A percentile compares a stretch with the other conserved stretches of the same genome.
Evolutionary conservation across 768 basidiomycete genomes (phyloP).

Genomic region (Pleurotus salmoneostramineus): DNA sequence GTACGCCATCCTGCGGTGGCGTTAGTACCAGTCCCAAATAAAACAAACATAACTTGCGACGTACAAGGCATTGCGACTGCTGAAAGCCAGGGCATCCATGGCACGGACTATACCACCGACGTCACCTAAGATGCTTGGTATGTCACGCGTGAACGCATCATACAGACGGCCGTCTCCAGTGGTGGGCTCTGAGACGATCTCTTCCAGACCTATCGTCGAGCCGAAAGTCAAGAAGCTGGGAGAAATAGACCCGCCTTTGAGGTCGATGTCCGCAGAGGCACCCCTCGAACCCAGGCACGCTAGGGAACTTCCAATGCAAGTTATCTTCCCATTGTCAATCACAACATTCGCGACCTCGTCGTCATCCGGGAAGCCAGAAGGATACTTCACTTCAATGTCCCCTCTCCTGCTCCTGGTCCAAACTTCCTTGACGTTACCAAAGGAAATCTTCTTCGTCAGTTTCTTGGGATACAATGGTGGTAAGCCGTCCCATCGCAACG

Average conservation of each 20-base stretch:
- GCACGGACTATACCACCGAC: slow-evolving; percentile 56
- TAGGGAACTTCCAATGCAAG: slow-evolving; percentile 36
- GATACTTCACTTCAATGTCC: slow-evolving; percentile 26
- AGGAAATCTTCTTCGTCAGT: slow-evolving; percentile 38
- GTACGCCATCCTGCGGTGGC: slow-evolving; percentile 50
- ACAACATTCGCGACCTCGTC: slow-evolving; percentile 29
- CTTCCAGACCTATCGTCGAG: slow-evolving; percentile 68
- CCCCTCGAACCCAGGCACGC: slow-evolving; percentile 22
- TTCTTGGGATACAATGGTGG: slow-evolving; percentile 51
- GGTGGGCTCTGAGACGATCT: slow-evolving; percentile 67
- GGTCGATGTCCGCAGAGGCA: slow-evolving; percentile 39
- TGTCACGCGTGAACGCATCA: slow-evolving; percentile 47
- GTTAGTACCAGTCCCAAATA: slow-evolving; percentile 4
- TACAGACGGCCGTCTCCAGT: slow-evolving; percentile 60
- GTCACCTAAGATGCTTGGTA: slow-evolving; percentile 41
- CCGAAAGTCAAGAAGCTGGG: slow-evolving; percentile 71
- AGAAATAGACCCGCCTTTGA: slow-evolving; percentile 62
- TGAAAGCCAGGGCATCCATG: slow-evolving; percentile 69
- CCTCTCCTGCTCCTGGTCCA: slow-evolving; percentile 31
- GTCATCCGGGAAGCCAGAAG: slow-evolving; percentile 13
- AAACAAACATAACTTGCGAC: slow-evolving; percentile 19
- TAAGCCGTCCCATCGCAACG: slow-evolving; percentile 63
- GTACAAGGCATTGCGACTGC: slow-evolving; percentile 70
- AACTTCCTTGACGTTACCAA: slow-evolving; percentile 63
- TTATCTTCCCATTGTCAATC: slow-evolving; percentile 47